Evolutionary conservation across 495 filamentous ascomycete genomes (phyloP).

Genomic region (Daldinia grandis): DNA sequence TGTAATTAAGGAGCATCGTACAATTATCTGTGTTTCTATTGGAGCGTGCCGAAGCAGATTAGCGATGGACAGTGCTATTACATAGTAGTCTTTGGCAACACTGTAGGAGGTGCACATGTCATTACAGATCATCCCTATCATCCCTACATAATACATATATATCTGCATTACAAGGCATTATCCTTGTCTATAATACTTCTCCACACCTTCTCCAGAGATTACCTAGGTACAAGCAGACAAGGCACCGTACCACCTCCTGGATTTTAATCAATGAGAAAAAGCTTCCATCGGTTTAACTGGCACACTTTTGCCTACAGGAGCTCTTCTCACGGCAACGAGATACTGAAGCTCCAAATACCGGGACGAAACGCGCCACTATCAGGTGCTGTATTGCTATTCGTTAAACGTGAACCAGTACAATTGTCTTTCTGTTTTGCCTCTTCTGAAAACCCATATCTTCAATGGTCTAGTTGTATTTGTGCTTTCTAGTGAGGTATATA

Average conservation of each 20-base stretch:
- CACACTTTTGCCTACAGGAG: constrained; percentile 26
- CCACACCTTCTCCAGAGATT: constrained; percentile 41
- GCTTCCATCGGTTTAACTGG: constrained; percentile 8
- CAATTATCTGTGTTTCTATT: not conserved
- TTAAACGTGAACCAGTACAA: not conserved
- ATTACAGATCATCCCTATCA: not conserved
- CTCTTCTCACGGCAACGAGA: constrained; percentile 24
- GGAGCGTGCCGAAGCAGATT: constrained; percentile 5
- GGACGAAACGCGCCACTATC: constrained; percentile 33
- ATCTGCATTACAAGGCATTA: constrained; percentile 14
- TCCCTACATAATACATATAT: constrained; percentile 3
- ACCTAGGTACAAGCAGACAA: constrained; percentile 10
- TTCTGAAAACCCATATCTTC: constrained; percentile 2
- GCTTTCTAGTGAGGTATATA: not conserved
- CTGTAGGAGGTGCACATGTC: constrained; percentile 10
- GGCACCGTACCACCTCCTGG: constrained; percentile 18
- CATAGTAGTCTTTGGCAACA: not conserved
- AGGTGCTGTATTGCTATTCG: constrained; percentile 27
- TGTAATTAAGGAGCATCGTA: constrained; percentile 15
- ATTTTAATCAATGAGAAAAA: constrained; percentile 22
- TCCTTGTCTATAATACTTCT: constrained; percentile 17
- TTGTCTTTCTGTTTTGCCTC: constrained; percentile 22
- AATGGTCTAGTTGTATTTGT: constrained; percentile 7
- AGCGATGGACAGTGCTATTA: not conserved
- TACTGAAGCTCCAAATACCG: constrained; percentile 6